Conservation (phyloP, 345 rosid species). For the Raphanus raphanistrum region DNA sequence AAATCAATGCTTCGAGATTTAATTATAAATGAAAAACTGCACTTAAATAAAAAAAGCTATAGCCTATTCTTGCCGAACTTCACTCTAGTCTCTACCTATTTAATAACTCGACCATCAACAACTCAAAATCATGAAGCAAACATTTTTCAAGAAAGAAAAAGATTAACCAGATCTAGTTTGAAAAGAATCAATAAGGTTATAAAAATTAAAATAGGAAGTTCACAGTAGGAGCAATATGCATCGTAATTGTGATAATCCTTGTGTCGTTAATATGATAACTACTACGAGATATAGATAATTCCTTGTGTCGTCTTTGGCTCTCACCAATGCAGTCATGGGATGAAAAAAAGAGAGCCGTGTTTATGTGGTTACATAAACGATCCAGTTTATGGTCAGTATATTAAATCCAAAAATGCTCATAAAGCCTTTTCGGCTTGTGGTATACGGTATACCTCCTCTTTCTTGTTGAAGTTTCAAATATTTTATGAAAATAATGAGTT, state of each 20-base stretch:
- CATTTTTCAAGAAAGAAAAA: background rate
- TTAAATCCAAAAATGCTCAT: constrained; percentile 43
- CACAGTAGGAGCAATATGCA: background rate
- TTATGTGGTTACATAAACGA: constrained; percentile 52
- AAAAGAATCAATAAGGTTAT: background rate
- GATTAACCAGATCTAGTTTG: background rate
- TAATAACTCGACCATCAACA: constrained; percentile 2
- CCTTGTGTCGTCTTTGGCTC: background rate
- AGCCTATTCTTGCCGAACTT: background rate
- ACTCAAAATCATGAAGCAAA: constrained; percentile 1
- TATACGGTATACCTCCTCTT: constrained; percentile 43
- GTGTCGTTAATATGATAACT: no score
- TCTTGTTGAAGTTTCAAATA: constrained; percentile 29
- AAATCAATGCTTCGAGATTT: background rate
- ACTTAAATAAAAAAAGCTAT: background rate
- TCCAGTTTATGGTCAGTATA: constrained; percentile 39
- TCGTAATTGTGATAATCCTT: constrained; percentile 1
- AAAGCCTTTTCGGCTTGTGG: constrained; percentile 44
- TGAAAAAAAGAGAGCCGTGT: constrained; percentile 52
- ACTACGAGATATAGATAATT: no score
- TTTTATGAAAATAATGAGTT: background rate
- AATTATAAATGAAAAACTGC: background rate
- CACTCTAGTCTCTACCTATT: background rate
- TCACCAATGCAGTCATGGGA: background rate
- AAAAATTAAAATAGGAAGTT: constrained; percentile 15